phyloP scores from a whole-genome alignment of 768 basidiomycete species.

The Phanerochaete sordida region DNA sequence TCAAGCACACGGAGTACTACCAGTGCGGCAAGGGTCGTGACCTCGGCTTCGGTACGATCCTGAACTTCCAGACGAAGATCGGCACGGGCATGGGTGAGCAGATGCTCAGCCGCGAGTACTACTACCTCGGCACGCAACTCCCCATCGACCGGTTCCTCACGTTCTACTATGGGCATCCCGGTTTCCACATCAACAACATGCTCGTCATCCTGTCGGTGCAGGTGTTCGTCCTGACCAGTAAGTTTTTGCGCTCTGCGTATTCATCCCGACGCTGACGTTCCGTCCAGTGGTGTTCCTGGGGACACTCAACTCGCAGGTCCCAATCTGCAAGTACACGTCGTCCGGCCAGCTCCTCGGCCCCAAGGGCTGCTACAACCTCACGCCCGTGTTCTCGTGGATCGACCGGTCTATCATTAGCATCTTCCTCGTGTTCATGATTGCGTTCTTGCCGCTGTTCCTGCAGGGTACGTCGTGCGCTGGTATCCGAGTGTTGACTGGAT shows the following conservation, averaged over 20 bases:
- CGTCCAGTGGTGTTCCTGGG: conserved; percentile 88
- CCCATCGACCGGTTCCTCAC: conserved; percentile 98
- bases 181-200: conserved; percentile 99
- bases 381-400: conserved; percentile 95
- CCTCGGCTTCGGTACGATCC: conserved; percentile 96
- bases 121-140: conserved; percentile 96
- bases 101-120: conserved; percentile 98
- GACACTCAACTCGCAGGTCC: conserved; percentile 79
- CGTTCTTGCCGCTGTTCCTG: conserved; percentile 91
- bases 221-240: conserved; percentile 88
- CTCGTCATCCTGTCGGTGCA: conserved; percentile 96
- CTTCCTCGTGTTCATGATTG: conserved; percentile 97
- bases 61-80: conserved; percentile 99
- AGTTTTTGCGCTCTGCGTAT: conserved; percentile 29
- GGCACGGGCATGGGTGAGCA: conserved; percentile 99
- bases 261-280: conserved; percentile 11
- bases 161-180: conserved; percentile 99
- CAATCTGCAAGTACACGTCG: conserved; percentile 75
- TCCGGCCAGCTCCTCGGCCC: conserved; percentile 72
- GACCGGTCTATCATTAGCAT: conserved; percentile 95
- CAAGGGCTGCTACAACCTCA: conserved; percentile 90
- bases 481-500: neutral
- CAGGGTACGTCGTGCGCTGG: conserved; percentile 58
- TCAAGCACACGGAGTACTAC: conserved; percentile 99
- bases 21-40: conserved; percentile 99